Conservation (phyloP, 83 land plant species). For the Isoetes engelmannii region DNA sequence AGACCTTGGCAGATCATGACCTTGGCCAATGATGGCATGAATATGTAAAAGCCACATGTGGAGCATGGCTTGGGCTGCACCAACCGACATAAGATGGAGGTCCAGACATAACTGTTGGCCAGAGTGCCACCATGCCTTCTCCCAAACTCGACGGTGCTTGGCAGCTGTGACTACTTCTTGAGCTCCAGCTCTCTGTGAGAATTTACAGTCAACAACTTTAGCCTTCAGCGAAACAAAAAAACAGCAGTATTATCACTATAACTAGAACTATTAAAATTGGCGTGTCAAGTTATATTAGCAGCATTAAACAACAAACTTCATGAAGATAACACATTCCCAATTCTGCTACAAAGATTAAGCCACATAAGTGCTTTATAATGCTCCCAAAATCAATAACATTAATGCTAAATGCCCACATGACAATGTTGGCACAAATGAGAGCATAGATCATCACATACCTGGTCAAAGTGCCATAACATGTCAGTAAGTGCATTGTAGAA, state of each 20-base stretch:
- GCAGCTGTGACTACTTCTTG: conserved; percentile 90
- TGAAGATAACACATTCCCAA: too few relatives aligned
- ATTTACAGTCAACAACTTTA: neutral
- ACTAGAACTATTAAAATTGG: too few relatives aligned
- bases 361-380: too few relatives aligned
- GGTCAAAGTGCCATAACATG: conserved; percentile 96
- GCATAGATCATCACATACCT: conserved; percentile 38
- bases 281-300: too few relatives aligned
- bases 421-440: neutral
- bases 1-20: conserved; percentile 63
- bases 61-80: conserved; percentile 96
- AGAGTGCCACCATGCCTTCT: conserved; percentile 56
- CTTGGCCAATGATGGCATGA: conserved; percentile 59
- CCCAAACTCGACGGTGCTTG: conserved; percentile 80
- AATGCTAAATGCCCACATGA: too few relatives aligned
- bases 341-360: too few relatives aligned
- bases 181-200: conserved; percentile 68
- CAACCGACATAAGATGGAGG: conserved; percentile 94
- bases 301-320: too few relatives aligned
- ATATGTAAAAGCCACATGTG: conserved; percentile 84
- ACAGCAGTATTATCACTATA: too few relatives aligned
- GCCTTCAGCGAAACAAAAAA: neutral
- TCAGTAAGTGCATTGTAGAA: conserved; percentile 97
- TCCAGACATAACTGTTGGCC: conserved; percentile 70
- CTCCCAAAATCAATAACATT: too few relatives aligned